Conservation (phyloP, 2,329 filamentous ascomycete genomes). For the Penicillium sp. region DNA sequence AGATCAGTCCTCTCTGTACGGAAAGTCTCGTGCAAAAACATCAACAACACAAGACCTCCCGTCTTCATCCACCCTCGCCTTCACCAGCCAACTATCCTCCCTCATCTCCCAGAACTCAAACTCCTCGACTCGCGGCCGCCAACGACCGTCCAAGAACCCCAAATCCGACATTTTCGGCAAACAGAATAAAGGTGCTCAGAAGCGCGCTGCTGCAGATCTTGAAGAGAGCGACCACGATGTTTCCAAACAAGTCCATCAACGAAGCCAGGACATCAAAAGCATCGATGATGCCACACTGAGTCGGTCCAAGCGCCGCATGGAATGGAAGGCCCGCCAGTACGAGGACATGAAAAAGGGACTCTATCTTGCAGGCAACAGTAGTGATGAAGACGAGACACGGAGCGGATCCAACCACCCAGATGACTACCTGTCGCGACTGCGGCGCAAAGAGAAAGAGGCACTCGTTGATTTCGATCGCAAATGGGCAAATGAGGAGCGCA, state of each 20-base stretch:
- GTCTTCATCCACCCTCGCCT: constrained; percentile 70
- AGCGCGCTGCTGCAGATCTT: constrained; percentile 57
- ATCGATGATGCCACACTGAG: constrained; percentile 56
- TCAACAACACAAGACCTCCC: constrained; percentile 48
- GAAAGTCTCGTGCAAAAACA: constrained; percentile 65
- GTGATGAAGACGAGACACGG: constrained; percentile 32
- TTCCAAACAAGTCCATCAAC: constrained; percentile 60
- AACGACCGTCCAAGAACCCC: constrained; percentile 43
- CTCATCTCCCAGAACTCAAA: constrained; percentile 60
- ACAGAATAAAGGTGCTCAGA: constrained; percentile 60
- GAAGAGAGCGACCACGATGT: constrained; percentile 50
- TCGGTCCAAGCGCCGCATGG: constrained; percentile 74
- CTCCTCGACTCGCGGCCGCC: constrained; percentile 42
- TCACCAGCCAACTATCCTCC: constrained; percentile 80
- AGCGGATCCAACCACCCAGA: constrained; percentile 20
- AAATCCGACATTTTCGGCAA: constrained; percentile 67
- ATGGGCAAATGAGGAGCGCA: constrained; percentile 68
- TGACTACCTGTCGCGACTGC: constrained; percentile 54
- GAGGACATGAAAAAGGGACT: constrained; percentile 88
- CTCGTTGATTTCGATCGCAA: constrained; percentile 94
- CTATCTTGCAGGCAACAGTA: constrained; percentile 52
- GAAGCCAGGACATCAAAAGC: constrained; percentile 55
- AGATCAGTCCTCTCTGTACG: constrained; percentile 59
- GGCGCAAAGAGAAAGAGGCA: constrained; percentile 50
- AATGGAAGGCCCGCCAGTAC: constrained; percentile 85